Conservation (phyloP, 768 basidiomycete species). For the Lentinula guzmanii region DNA sequence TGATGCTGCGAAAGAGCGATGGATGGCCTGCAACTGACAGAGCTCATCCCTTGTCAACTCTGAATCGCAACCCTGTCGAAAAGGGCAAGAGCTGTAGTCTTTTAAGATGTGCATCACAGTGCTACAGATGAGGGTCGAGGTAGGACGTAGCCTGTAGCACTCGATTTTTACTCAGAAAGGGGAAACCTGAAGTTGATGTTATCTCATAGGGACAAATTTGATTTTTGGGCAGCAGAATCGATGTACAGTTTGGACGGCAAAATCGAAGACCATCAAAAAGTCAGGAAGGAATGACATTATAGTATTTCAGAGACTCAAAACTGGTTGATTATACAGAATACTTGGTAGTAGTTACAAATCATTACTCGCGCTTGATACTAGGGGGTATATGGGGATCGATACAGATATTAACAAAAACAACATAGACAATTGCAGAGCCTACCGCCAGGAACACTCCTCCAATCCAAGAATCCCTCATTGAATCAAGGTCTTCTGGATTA, state of each 20-base stretch:
- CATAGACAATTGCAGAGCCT: conserved; percentile 16
- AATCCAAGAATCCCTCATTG: conserved; percentile 27
- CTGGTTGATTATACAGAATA: too few relatives aligned
- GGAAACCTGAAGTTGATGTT: too few relatives aligned
- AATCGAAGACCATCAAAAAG: too few relatives aligned
- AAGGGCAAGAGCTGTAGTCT: background rate
- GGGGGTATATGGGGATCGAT: conserved; percentile 14
- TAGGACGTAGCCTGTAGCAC: background rate
- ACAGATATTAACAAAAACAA: conserved; percentile 21
- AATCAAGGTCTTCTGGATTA: conserved; percentile 13
- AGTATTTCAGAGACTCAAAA: too few relatives aligned
- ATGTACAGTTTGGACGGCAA: too few relatives aligned
- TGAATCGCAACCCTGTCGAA: conserved; percentile 7
- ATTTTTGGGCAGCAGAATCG: too few relatives aligned
- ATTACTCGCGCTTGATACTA: background rate
- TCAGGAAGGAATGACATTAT: too few relatives aligned
- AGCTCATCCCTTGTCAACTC: conserved; percentile 17
- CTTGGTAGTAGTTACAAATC: too few relatives aligned
- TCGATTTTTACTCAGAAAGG: too few relatives aligned
- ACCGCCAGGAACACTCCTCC: conserved; percentile 26
- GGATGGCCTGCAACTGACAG: too few relatives aligned
- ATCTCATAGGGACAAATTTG: too few relatives aligned
- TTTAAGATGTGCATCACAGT: background rate
- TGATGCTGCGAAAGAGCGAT: too few relatives aligned
- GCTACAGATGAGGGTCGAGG: conserved; percentile 7